Evolutionary conservation across 176 grass and related monocot species (phyloP), one percentile per base, ranked within the genome.

Genomic region (Carex kokanica): DNA sequence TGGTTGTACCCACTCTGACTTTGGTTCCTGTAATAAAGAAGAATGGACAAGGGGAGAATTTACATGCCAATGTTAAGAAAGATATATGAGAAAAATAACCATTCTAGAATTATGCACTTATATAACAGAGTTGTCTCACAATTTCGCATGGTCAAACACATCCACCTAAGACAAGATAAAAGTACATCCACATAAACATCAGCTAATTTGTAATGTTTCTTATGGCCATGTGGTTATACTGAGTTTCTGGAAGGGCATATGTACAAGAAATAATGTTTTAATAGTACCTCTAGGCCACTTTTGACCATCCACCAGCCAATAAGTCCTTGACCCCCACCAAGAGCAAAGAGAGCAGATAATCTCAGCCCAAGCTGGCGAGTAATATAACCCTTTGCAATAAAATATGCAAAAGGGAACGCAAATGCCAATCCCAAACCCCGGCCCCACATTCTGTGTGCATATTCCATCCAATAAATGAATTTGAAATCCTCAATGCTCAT

Each of bases 221-320:
- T 9, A 56, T 18, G 49, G 15, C 2, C 18, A 78, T 56, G 73
- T 56, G 15, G 51, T 8, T 17, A 51, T 56, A 78, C 5, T 14
- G 3, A 55, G 14, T 55, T 29, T 77, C 45, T 49, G 3, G 13
- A 53, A 56, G 51, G 15, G 72, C 45, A 32, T 55, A 9, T 8
- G 24, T 77, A 31, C 23, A 77, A 16, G 55, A 78, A 78, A 31
- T 40, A 63, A 14, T 17, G 21, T 73, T 60, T 8, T 81, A 54
- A 5, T 91, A 62, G 14, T 91, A 98, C 96, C 93, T 98, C 89
- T 81, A 98, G 91, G 79, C 93, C 96, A 83, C 96, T 98, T 90
- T 95, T 98, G 55, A 98, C 96, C 96, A 98, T 98, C 96, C 96
- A 98, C 96, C 96, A 98, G 25, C 96, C 96, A 80, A 98, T 89